Base-by-base conservation (phyloP, 306 rosid species). In the Leucaena leucocephala region DNA sequence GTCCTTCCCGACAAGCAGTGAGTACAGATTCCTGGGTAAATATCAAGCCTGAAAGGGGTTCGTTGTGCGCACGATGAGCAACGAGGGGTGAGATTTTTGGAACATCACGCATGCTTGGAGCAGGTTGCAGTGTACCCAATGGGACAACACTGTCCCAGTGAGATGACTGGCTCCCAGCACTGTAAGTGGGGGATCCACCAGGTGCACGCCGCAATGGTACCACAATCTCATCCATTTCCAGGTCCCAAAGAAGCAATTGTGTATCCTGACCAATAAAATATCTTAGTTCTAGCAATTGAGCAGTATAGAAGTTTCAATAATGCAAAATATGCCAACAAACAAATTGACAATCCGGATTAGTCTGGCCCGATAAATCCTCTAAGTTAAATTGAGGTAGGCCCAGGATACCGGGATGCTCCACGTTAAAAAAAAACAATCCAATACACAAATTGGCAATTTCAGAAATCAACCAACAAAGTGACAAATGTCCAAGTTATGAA, bases 1-100 rank as follows among this genome's bases (percentile, higher is more conserved):
- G 98, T 45, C 99, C 99, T 78, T 96, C 99, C 38, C 99, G 93
- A 85, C 97, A 96, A 75, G 92, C 90, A 2, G 99, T 93, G 12
- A 96, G 96, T 63, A 93, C 84, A 38, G 98, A 93, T 75, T 96
- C 99, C 76, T 83, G 96, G 19, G 98, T 96, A 65, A 93, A 96
- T 83, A 87, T 69, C 71, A 96, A 52, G 44, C 98, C 94, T 7
- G 98, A 96, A 72, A 96, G 96, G 68, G 99, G 98, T 76, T 96
- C 99, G 0, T 94, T 89, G 76, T 96, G 98, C 80, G 85, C 97
- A 22, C 96, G 94, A 72, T 96, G 99, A 74, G 97, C 84, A 75
- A 90, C 99, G 80, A 93, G 79, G 0, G 99, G 96, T 45, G 99
- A 85, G 74, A 96, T 86, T 81, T 93, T 96, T 14, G 97, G 98